Conservation (phyloP, 345 rosid species). For the Diplotaxis tenuifolia region DNA sequence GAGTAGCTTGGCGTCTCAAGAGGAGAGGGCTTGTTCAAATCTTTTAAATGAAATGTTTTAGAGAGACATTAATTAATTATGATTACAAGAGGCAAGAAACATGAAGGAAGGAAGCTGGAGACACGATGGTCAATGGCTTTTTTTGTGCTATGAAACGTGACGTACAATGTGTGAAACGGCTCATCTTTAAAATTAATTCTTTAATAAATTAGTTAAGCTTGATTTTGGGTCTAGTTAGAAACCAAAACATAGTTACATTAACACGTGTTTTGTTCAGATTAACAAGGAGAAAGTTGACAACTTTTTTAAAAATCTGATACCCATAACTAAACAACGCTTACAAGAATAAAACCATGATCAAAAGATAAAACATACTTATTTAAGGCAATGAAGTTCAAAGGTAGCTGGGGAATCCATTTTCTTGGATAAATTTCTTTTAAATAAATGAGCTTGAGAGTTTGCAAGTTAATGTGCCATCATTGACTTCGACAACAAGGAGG, state of each 20-base stretch:
- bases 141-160: slow-evolving; percentile 25
- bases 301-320: too few relatives aligned
- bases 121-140: neutral
- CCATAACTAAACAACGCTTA: too few relatives aligned
- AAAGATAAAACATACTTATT: neutral
- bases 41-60: neutral
- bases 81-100: slow-evolving; percentile 18
- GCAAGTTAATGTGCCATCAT: slow-evolving; percentile 4
- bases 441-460: neutral
- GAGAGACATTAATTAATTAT: slow-evolving; percentile 4
- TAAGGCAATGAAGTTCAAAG: neutral
- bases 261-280: neutral
- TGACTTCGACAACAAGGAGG: slow-evolving; percentile 20
- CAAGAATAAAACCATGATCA: too few relatives aligned
- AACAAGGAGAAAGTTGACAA: too few relatives aligned
- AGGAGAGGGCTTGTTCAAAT: neutral
- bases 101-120: slow-evolving; percentile 23
- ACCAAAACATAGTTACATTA: neutral
- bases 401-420: slow-evolving; percentile 9
- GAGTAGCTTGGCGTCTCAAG: neutral
- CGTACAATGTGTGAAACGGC: slow-evolving; percentile 20
- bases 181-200: neutral
- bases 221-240: slow-evolving; percentile 1
- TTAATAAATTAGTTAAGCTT: slow-evolving; percentile 2
- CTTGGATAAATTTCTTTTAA: neutral